Evolutionary conservation across 805 yeast species (phyloP).

Genomic region (Starmerella kuoi): DNA sequence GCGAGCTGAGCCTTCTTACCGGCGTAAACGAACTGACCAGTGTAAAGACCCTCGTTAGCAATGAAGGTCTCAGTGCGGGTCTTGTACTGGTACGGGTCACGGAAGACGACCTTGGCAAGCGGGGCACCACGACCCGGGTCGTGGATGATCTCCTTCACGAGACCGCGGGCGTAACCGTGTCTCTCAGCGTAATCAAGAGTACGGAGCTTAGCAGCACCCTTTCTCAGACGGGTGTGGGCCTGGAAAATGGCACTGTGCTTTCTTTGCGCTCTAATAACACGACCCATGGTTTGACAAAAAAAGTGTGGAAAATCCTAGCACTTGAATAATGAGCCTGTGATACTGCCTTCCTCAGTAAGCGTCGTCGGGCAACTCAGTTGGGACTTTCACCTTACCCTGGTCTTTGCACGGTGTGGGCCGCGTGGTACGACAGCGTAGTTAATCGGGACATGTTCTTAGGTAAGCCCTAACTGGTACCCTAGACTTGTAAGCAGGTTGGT

Average conservation of each 20-base stretch:
- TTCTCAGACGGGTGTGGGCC: conserved; percentile 99
- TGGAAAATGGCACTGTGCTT: conserved; percentile 96
- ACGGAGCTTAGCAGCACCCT: conserved; percentile 99
- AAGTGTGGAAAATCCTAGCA: conserved; percentile 16
- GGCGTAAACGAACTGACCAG: conserved; percentile 97
- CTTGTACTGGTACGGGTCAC: conserved; percentile 98
- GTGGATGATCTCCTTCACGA: conserved; percentile 96
- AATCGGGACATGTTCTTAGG: no score
- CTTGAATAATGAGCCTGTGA: neutral
- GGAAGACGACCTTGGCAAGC: conserved; percentile 95
- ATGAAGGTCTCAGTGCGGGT: conserved; percentile 96
- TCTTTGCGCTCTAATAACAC: conserved; percentile 99
- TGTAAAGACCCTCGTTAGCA: conserved; percentile 99
- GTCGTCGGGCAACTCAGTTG: conserved; percentile 2
- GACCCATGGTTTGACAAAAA: conserved; percentile 23
- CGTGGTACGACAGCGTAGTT: no score
- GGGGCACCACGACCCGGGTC: conserved; percentile 99
- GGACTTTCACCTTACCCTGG: conserved; percentile 11
- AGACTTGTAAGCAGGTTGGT: no score
- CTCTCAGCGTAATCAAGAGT: conserved; percentile 98
- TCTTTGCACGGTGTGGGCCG: no score
- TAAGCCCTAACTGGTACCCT: no score
- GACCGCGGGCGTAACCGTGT: conserved; percentile 99
- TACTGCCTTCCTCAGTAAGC: conserved; percentile 8
- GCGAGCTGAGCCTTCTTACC: conserved; percentile 97